phyloP scores from a whole-genome alignment of 2,329 filamentous ascomycete genomes.

The Neurospora sp. region DNA sequence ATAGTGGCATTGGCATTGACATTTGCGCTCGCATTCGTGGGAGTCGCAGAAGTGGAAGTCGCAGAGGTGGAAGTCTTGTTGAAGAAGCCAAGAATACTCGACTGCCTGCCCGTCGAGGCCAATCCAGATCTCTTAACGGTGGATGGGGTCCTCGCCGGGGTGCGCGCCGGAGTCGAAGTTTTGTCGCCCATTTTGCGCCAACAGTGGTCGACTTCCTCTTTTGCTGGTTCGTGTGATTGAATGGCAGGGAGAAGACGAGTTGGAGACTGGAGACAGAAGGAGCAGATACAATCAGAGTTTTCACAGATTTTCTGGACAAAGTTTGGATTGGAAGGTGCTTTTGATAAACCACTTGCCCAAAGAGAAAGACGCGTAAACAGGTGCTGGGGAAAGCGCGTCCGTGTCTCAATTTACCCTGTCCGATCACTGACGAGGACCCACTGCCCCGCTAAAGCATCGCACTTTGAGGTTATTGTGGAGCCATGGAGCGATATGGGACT shows the following conservation, averaged over 20 bases:
- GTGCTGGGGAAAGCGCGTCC: slow-evolving; percentile 13
- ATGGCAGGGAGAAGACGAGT: neutral
- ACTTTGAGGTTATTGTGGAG: neutral
- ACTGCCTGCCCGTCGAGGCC: slow-evolving; percentile 46
- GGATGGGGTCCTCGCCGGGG: slow-evolving; percentile 26
- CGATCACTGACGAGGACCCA: neutral
- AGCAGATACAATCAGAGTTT: neutral
- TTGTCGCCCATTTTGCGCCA: slow-evolving; percentile 20
- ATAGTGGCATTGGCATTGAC: slow-evolving; percentile 27
- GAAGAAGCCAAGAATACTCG: slow-evolving; percentile 76
- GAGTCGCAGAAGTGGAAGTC: slow-evolving; percentile 23
- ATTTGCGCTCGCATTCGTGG: slow-evolving; percentile 10
- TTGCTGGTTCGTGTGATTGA: neutral
- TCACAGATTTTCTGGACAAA: neutral
- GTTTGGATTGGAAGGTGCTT: neutral
- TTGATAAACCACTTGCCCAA: neutral
- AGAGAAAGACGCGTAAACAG: slow-evolving; percentile 14
- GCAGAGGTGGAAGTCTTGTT: slow-evolving; percentile 41
- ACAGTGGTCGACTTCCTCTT: neutral
- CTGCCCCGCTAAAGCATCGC: neutral
- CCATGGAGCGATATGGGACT: neutral
- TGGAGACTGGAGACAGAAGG: neutral
- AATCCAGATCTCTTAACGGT: slow-evolving; percentile 31
- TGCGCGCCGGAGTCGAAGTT: slow-evolving; percentile 21
- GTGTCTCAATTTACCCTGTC: neutral